phyloP scores from a whole-genome alignment of 108 stramenopile genomes.

The Cyclotella baltica region DNA sequence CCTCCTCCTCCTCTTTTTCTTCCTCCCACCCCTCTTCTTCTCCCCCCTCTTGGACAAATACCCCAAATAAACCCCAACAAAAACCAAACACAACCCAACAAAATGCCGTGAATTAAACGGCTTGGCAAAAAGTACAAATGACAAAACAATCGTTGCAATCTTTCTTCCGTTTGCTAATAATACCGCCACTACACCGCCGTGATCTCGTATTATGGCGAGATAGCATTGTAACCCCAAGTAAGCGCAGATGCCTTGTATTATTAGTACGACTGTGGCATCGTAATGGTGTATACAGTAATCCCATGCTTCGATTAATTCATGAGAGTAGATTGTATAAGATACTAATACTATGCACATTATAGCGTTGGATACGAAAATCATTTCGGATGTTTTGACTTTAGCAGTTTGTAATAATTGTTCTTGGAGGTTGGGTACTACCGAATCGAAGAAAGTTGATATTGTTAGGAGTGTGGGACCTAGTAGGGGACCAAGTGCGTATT shows the following conservation, averaged over 20 bases:
- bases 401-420: conserved; percentile 45
- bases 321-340: conserved; percentile 27
- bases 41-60: conserved; percentile 32
- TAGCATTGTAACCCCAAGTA: conserved; percentile 51
- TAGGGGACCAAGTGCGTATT: conserved; percentile 4
- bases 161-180: conserved; percentile 51
- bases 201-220: conserved; percentile 47
- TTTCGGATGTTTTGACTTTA: conserved; percentile 40
- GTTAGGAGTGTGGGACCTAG: conserved; percentile 35
- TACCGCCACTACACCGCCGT: conserved; percentile 48
- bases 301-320: conserved; percentile 34
- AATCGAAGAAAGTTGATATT: conserved; percentile 46
- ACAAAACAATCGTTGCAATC: conserved; percentile 44
- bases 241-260: conserved; percentile 34
- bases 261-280: conserved; percentile 24
- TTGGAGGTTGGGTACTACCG: conserved; percentile 47
- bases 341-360: conserved; percentile 46
- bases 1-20: background rate
- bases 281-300: conserved; percentile 24
- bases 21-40: conserved; percentile 15
- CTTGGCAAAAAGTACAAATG: conserved; percentile 49
- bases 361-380: conserved; percentile 45
- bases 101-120: conserved; percentile 46
- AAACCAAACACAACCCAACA: conserved; percentile 34
- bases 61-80: conserved; percentile 48